Evolutionary conservation across 495 filamentous ascomycete genomes (phyloP).

Genomic region (Penicillium pulvis): DNA sequence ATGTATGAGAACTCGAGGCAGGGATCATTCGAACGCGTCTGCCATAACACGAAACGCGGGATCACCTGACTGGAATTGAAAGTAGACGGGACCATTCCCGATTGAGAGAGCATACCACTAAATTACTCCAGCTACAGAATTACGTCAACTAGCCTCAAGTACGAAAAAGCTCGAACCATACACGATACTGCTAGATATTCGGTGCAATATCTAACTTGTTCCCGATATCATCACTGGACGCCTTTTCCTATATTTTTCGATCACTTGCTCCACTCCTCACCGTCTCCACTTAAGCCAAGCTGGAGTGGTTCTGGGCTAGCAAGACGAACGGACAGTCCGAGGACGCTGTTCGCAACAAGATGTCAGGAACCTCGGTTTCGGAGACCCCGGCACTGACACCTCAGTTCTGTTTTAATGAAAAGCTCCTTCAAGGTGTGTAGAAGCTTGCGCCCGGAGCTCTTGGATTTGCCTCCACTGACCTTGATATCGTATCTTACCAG

Average conservation of each 20-base stretch:
- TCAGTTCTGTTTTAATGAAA: constrained; percentile 91
- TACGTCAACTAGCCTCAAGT: neutral
- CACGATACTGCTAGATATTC: neutral
- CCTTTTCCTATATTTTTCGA: neutral
- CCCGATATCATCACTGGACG: neutral
- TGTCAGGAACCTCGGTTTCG: constrained; percentile 60
- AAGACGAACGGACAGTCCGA: constrained; percentile 25
- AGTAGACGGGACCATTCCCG: constrained; percentile 11
- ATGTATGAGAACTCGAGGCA: neutral
- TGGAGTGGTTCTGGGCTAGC: constrained; percentile 49
- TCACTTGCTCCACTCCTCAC: constrained; percentile 6
- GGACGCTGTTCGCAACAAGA: constrained; percentile 36
- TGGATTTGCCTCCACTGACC: constrained; percentile 5
- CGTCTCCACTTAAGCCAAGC: constrained; percentile 25
- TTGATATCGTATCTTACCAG: constrained; percentile 45
- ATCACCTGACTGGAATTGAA: constrained; percentile 22
- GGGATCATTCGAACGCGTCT: constrained; percentile 9
- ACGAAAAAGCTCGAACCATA: neutral
- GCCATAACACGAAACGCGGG: constrained; percentile 22
- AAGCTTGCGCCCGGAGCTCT: neutral
- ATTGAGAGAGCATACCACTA: constrained; percentile 10
- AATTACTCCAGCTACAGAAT: neutral
- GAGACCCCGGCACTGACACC: constrained; percentile 70
- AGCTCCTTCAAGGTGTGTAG: constrained; percentile 72
- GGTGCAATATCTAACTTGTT: neutral